Conservation (phyloP, 495 filamentous ascomycete genomes). For the Talaromyces stipitatus region DNA sequence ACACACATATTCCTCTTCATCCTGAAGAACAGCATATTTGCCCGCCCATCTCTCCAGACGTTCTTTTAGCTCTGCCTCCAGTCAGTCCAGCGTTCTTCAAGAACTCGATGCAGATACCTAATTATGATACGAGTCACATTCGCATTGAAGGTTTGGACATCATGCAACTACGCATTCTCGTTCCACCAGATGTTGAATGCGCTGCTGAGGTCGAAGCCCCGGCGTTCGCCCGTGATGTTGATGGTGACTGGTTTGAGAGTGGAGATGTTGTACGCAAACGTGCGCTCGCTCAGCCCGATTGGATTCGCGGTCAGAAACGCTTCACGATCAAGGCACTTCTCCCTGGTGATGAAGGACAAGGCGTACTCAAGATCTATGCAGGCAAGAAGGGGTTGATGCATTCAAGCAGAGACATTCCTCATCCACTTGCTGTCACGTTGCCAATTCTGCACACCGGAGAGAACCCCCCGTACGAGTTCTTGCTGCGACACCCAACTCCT, state of each 20-base stretch:
- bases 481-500: constrained; percentile 88
- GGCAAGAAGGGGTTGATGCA: constrained; percentile 94
- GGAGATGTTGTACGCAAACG: constrained; percentile 80
- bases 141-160: constrained; percentile 88
- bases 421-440: constrained; percentile 83
- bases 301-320: constrained; percentile 77
- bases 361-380: constrained; percentile 86
- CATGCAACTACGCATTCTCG: constrained; percentile 78
- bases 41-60: constrained; percentile 74
- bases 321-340: constrained; percentile 89
- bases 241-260: constrained; percentile 90
- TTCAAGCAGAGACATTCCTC: constrained; percentile 86
- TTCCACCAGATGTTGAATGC: constrained; percentile 84
- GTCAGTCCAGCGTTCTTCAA: constrained; percentile 86
- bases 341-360: constrained; percentile 83
- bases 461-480: constrained; percentile 89
- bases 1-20: constrained; percentile 84
- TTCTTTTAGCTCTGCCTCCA: constrained; percentile 76
- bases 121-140: constrained; percentile 84
- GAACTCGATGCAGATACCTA: constrained; percentile 64
- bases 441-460: constrained; percentile 84
- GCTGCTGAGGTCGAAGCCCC: constrained; percentile 87
- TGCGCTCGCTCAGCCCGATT: constrained; percentile 85
- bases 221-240: constrained; percentile 68
- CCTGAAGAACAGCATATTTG: constrained; percentile 88